Evolutionary conservation across 2,329 filamentous ascomycete genomes (phyloP).

Genomic region (Xylariales sp.): DNA sequence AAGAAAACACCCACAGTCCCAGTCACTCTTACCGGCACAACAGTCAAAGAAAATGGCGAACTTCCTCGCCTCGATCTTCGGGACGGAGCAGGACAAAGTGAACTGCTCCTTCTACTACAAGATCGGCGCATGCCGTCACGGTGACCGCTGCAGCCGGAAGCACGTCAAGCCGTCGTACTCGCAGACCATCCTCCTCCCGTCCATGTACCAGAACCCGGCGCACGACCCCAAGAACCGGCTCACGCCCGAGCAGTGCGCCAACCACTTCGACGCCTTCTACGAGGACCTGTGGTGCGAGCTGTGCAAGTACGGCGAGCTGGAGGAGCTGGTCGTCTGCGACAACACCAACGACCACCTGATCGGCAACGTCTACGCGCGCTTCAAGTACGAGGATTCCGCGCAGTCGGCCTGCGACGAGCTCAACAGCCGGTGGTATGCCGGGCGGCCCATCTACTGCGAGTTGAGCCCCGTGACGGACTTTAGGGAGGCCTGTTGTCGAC

Average conservation of each 20-base stretch:
- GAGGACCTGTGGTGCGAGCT: slow-evolving; percentile 99
- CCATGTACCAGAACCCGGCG: slow-evolving; percentile 97
- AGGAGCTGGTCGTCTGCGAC: slow-evolving; percentile 97
- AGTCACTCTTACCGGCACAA: no score
- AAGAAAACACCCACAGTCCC: no score
- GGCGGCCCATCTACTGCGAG: slow-evolving; percentile 96
- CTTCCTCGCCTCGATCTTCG: slow-evolving; percentile 98
- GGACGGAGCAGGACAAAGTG: slow-evolving; percentile 98
- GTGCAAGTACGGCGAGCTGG: slow-evolving; percentile 96
- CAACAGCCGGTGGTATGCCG: slow-evolving; percentile 95
- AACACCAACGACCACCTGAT: slow-evolving; percentile 99
- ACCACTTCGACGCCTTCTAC: slow-evolving; percentile 99
- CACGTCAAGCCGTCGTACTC: slow-evolving; percentile 98
- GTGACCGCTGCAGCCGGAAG: slow-evolving; percentile 95
- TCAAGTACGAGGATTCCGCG: slow-evolving; percentile 98
- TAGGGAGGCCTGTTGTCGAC: slow-evolving; percentile 89
- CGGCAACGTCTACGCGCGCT: slow-evolving; percentile 97
- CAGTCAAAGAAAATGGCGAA: slow-evolving; percentile 77
- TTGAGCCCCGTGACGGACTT: slow-evolving; percentile 96
- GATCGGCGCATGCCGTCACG: slow-evolving; percentile 97
- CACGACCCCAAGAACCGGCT: slow-evolving; percentile 97
- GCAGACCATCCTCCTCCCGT: slow-evolving; percentile 95
- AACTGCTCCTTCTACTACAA: slow-evolving; percentile 99
- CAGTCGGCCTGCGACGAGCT: slow-evolving; percentile 91
- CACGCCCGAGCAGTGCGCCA: slow-evolving; percentile 92